These are phyloP conservation scores for Kurtzmaniella quercitrusa DNA, from an alignment of 1,139 yeast genomes.

Conservation along the genomic window DNA sequence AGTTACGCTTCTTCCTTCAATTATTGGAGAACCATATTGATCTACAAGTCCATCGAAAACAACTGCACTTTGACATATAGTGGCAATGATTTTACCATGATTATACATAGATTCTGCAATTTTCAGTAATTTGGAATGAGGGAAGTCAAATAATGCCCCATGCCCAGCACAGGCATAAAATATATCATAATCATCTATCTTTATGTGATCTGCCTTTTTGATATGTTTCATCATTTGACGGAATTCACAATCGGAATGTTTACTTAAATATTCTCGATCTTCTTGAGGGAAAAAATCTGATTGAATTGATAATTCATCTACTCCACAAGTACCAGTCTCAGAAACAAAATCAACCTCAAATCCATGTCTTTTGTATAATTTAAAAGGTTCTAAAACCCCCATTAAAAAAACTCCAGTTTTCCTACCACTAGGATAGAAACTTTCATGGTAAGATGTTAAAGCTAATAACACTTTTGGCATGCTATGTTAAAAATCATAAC, in stretches of 20 bases:
- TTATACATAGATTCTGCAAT: slow-evolving; percentile 14
- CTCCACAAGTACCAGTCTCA: slow-evolving; percentile 19
- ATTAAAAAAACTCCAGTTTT: slow-evolving; percentile 17
- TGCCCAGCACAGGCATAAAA: slow-evolving; percentile 23
- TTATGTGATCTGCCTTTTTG: slow-evolving; percentile 15
- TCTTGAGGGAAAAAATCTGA: slow-evolving; percentile 14
- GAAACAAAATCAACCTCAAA: slow-evolving; percentile 19
- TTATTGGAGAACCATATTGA: slow-evolving; percentile 13
- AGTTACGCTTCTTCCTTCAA: slow-evolving; percentile 16
- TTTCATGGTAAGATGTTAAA: slow-evolving; percentile 15
- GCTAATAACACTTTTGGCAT: slow-evolving; percentile 15
- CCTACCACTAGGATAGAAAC: slow-evolving; percentile 16
- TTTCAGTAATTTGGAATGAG: slow-evolving; percentile 14
- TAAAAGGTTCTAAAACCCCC: slow-evolving; percentile 19
- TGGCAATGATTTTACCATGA: slow-evolving; percentile 17
- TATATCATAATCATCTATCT: slow-evolving; percentile 15
- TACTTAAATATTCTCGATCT: slow-evolving; percentile 10
- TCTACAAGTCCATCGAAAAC: slow-evolving; percentile 15
- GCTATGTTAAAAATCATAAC: neutral
- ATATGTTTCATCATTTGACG: slow-evolving; percentile 11
- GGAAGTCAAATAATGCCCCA: slow-evolving; percentile 18
- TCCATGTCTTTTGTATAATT: slow-evolving; percentile 12
- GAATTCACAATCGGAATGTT: slow-evolving; percentile 13
- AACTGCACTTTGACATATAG: slow-evolving; percentile 20
- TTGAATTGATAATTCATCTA: slow-evolving; percentile 16